Base-by-base conservation (phyloP, 2,329 filamentous ascomycete genomes). In the Cyphellophora attinorum region DNA sequence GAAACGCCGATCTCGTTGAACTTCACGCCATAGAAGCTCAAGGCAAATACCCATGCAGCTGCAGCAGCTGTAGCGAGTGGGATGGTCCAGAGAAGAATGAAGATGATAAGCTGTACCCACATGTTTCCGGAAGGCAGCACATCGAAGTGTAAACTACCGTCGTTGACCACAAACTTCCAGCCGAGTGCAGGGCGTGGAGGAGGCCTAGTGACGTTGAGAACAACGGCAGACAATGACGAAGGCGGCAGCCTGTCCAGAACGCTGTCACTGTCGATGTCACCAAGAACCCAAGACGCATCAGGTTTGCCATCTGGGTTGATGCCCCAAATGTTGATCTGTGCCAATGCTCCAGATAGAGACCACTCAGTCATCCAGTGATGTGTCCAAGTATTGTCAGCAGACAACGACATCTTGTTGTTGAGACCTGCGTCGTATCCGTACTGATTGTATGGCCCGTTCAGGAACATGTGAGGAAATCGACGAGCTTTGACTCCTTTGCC, bases 311-410 rank as follows among this genome's bases (percentile, higher is more conserved):
- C 68, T 0, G 69, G 67, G 46, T 79, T 76, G 51, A 79, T 74
- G 33, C 76, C 77, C 76, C 77, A 81, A 4, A 77, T 64, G 44
- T 79, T 81, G 39, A 79, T 57, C 47, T 79, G 75, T 37, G 74
- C 68, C 31, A 68, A 57, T 3, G 70, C 67, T 5, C 76, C 76
- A 21, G 11, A 18, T 8, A 23, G 29, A 23, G 29, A 37, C 68
- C 74, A 81, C 49, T 81, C 76, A 3, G 67, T 62, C 65, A 78
- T 70, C 39, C 79, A 74, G 42, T 74, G 63, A 45, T 70, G 72
- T 13, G 62, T 58, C 77, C 77, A 81, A 3, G 58, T 55, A 11
- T 64, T 61, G 33, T 74, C 62, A 13, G 56, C 53, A 18, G 63
- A 58, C 29, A 72, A 62, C 13, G 59, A 50, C 57, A 79, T 68